A percentile compares a stretch with the other conserved stretches of the same genome.
These are phyloP conservation scores for Daedalea quercina DNA, from an alignment of 768 basidiomycete genomes.

Conservation along the genomic window DNA sequence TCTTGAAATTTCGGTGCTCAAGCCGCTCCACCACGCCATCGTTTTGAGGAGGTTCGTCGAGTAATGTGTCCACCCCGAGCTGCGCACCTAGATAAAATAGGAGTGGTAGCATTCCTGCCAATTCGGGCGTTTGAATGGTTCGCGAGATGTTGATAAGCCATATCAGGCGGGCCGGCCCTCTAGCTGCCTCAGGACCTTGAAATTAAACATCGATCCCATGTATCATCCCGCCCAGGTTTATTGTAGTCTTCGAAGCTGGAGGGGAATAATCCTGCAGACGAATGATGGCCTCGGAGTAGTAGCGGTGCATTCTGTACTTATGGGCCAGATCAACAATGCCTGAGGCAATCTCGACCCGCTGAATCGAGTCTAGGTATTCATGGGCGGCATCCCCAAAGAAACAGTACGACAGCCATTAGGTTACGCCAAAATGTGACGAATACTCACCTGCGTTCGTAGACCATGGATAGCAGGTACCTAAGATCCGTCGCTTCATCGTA, in stretches of 20 bases:
- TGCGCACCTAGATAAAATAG: slow-evolving; percentile 14
- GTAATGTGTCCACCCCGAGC: slow-evolving; percentile 6
- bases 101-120: slow-evolving; percentile 7
- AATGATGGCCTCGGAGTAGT: background rate
- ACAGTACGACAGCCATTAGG: too few relatives aligned
- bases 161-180: background rate
- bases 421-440: too few relatives aligned
- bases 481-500: slow-evolving; percentile 4
- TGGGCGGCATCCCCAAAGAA: background rate
- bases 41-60: background rate
- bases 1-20: background rate
- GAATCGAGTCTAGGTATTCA: background rate
- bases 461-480: background rate
- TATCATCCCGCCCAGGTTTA: too few relatives aligned
- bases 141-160: background rate
- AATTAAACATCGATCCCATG: background rate
- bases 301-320: slow-evolving; percentile 1
- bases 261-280: background rate
- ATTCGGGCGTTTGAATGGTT: background rate
- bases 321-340: background rate
- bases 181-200: background rate
- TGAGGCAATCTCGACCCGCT: background rate
- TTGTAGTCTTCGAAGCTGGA: too few relatives aligned
- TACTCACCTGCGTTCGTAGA: background rate
- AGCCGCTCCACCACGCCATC: slow-evolving; percentile 7